Conservation (phyloP, 2,329 filamentous ascomycete species). For the Drechslerella dactyloides region DNA sequence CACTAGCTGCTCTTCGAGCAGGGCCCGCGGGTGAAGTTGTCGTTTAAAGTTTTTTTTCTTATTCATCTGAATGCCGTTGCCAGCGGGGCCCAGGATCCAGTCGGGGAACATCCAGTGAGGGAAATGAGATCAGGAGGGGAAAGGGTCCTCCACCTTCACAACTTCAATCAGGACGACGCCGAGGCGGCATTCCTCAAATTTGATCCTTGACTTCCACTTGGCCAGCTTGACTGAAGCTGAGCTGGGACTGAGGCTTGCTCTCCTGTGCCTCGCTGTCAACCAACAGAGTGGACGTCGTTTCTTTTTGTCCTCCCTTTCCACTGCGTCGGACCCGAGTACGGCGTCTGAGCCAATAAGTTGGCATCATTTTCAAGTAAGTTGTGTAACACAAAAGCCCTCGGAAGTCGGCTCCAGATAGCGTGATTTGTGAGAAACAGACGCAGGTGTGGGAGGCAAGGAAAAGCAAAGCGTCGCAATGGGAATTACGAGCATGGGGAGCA, state of each 20-base stretch:
- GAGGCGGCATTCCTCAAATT: neutral
- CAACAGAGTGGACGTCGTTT: constrained; percentile 20
- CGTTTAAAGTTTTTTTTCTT: constrained; percentile 5
- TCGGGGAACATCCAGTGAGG: neutral
- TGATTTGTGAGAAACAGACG: constrained; percentile 25
- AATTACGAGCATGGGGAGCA: constrained; percentile 11
- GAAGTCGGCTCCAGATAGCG: constrained; percentile 50
- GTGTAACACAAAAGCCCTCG: constrained; percentile 50
- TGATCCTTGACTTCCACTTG: neutral
- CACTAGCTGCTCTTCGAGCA: constrained; percentile 21
- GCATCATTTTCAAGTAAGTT: constrained; percentile 44
- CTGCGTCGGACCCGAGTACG: constrained; percentile 27
- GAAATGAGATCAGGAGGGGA: neutral
- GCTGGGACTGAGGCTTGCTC: neutral
- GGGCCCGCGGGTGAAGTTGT: constrained; percentile 18
- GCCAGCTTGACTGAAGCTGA: neutral
- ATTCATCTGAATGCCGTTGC: neutral
- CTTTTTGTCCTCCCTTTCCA: constrained; percentile 24
- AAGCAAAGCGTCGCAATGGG: constrained; percentile 23
- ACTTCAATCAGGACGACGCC: neutral
- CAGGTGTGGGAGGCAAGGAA: constrained; percentile 28
- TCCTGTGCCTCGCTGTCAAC: constrained; percentile 10
- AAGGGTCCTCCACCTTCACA: neutral
- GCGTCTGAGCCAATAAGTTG: constrained; percentile 45
- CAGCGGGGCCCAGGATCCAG: constrained; percentile 14